Base-by-base conservation (phyloP, 495 filamentous ascomycete species). In the Lepraria neglecta region DNA sequence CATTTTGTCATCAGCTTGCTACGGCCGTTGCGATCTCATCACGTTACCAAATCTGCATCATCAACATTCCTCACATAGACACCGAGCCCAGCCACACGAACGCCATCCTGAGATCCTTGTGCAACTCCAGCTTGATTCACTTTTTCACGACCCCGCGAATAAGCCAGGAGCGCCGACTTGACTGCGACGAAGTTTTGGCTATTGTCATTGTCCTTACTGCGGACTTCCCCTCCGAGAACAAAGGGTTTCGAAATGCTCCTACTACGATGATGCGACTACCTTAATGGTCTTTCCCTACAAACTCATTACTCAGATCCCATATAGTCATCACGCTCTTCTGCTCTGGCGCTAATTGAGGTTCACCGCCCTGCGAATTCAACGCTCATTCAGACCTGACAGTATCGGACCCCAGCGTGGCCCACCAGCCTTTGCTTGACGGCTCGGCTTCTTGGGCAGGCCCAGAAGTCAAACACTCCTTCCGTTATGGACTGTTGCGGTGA, bases 401-500 rank as follows among this genome's bases (percentile, higher is more conserved):
- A 3, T 38, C 35, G 35, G 35, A 38, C 35, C 12, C 33, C 10
- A 3, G 38, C 21, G 53, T 12, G 24, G 30, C 19, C n/a, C 35
- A 27, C 53, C n/a, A 11, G 33, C 14, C 53, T 27, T 56, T 56
- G 35, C n/a, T 15, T 38, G 15, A 56, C 33, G 38, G 30, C 17
- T 53, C 14, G 24, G 46, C 45, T 63, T 45, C 61, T 53, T 59
- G 55, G 61, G 61, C 61, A 21, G 61, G 61, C 50, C 61, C 56
- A 15, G 51, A 54, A 55, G 21, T 28, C 45, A 44, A 51, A 21
- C 51, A 55, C 19, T 46, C 51, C 35, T 55, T 56, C 40, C 46
- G 78, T 65, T 62, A 95, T 95, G 91, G 78, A 84, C 67, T 92
- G 88, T 73, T 77, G 81, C 66, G 84, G 87, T 52, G 81, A 86